Evolutionary conservation across 148 eudicot genomes (phyloP).

Genomic region (Hydrangea macrophylla): DNA sequence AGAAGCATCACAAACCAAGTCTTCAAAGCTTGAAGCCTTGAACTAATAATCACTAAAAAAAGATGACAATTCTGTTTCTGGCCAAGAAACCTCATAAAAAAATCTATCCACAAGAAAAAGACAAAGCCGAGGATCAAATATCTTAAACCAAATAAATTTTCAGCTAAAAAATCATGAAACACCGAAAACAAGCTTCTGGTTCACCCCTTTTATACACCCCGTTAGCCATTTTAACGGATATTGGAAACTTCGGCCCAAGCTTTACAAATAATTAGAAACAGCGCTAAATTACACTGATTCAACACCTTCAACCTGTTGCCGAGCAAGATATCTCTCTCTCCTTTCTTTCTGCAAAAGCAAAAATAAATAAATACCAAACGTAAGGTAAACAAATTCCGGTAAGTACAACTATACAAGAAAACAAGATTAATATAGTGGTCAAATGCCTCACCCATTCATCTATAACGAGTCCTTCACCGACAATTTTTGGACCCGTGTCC

Average conservation of each 20-base stretch:
- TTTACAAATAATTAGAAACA: background rate
- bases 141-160: too few species aligned
- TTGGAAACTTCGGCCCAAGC: background rate
- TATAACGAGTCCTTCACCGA: slow-evolving; percentile 59
- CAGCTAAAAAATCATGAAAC: background rate
- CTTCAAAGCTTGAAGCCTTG: too few species aligned
- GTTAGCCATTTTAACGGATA: background rate
- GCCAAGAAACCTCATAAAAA: too few species aligned
- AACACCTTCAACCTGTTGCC: slow-evolving; percentile 29
- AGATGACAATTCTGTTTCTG: background rate
- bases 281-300: slow-evolving; percentile 8
- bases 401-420: background rate
- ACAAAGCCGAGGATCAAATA: too few species aligned
- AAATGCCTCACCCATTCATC: slow-evolving; percentile 55
- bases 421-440: background rate
- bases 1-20: too few species aligned
- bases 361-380: background rate
- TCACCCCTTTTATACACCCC: background rate
- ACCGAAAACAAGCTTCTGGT: background rate
- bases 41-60: too few species aligned
- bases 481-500: slow-evolving; percentile 36
- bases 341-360: slow-evolving; percentile 26
- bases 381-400: background rate
- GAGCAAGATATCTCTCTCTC: slow-evolving; percentile 38
- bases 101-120: background rate